phyloP scores from a whole-genome alignment of 2,329 filamentous ascomycete genomes.

The Microsporum audouinii region DNA sequence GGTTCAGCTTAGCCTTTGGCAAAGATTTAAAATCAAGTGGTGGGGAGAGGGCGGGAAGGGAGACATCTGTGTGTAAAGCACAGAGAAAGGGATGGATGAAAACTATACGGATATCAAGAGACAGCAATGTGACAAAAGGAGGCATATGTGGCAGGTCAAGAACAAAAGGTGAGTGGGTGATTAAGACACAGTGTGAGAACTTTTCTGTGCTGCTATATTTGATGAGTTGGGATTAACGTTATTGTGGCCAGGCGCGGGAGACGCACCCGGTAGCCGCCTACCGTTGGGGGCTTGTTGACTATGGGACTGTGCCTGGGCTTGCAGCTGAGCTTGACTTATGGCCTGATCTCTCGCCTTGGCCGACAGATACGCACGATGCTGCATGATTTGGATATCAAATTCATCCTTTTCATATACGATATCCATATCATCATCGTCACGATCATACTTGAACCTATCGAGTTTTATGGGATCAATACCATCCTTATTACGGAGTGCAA shows the following conservation, averaged over 20 bases:
- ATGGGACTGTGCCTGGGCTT: constrained; percentile 31
- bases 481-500: constrained; percentile 44
- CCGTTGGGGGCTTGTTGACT: constrained; percentile 17
- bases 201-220: constrained; percentile 17
- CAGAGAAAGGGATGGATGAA: background rate
- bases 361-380: constrained; percentile 43
- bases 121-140: background rate
- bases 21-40: background rate
- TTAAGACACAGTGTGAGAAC: constrained; percentile 13
- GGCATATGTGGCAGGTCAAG: background rate
- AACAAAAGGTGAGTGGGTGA: background rate
- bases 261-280: constrained; percentile 29
- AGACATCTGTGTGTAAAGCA: background rate
- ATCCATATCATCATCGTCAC: constrained; percentile 60
- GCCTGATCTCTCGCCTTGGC: constrained; percentile 32
- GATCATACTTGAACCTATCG: constrained; percentile 78
- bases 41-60: background rate
- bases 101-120: background rate
- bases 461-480: constrained; percentile 38
- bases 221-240: constrained; percentile 2
- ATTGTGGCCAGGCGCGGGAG: constrained; percentile 6
- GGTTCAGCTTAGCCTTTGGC: background rate
- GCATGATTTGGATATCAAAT: constrained; percentile 46
- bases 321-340: constrained; percentile 32
- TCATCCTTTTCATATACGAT: constrained; percentile 66